phyloP scores from a whole-genome alignment of 805 yeast genomes.

The Blastobotrys terrestris region DNA sequence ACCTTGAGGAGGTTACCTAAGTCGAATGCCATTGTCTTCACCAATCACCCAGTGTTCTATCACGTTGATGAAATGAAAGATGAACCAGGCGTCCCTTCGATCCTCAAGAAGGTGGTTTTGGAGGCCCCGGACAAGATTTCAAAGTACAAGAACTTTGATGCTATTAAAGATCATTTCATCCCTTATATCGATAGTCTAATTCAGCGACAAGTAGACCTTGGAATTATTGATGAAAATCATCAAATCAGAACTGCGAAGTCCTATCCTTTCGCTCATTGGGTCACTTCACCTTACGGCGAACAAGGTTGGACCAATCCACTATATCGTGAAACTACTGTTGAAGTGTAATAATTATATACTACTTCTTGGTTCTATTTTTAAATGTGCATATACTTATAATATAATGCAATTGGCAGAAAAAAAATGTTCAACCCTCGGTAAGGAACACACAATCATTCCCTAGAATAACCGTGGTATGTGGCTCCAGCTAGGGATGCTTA shows the following conservation, averaged over 20 bases:
- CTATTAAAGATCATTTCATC: slow-evolving; percentile 52
- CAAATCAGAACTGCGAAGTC: slow-evolving; percentile 12
- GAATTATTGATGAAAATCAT: slow-evolving; percentile 37
- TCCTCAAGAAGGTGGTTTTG: slow-evolving; percentile 52
- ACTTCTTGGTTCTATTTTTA: not conserved
- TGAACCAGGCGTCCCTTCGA: slow-evolving; percentile 64
- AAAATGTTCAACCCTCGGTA: slow-evolving; percentile 33
- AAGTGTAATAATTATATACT: slow-evolving; percentile 4
- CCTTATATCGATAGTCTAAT: slow-evolving; percentile 54
- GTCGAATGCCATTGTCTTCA: slow-evolving; percentile 59
- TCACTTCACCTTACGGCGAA: slow-evolving; percentile 33
- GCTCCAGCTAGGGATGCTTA: slow-evolving; percentile 33
- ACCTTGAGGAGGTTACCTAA: slow-evolving; percentile 63
- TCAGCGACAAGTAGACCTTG: slow-evolving; percentile 50
- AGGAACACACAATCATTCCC: slow-evolving; percentile 33
- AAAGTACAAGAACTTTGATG: slow-evolving; percentile 56
- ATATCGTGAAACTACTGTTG: slow-evolving; percentile 8
- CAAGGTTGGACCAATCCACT: slow-evolving; percentile 38
- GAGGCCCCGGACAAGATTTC: slow-evolving; percentile 64
- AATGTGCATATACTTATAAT: too few relatives aligned
- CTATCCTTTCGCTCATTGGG: slow-evolving; percentile 55
- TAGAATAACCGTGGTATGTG: slow-evolving; percentile 12
- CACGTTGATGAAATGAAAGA: slow-evolving; percentile 72
- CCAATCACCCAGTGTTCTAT: slow-evolving; percentile 72
- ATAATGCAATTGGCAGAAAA: not conserved